Evolutionary conservation across 768 basidiomycete genomes (phyloP), one percentile per base, ranked within the genome.

Genomic region (Boletellus ananas): DNA sequence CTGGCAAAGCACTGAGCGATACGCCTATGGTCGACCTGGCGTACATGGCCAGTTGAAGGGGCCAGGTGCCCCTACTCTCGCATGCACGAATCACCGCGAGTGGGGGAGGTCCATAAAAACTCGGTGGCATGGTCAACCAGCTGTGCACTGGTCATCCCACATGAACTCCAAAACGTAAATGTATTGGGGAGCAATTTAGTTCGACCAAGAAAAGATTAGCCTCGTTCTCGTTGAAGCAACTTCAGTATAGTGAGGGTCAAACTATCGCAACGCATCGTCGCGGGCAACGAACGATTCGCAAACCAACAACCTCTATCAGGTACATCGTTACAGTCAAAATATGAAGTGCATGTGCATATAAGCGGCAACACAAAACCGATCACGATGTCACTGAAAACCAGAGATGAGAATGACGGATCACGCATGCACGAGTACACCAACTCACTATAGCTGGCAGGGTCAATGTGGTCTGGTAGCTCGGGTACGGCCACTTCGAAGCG

Each of bases 401-500:
- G 11, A 17, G 11, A 17, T 51, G 5, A 56, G 41, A 0, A 55
- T 45, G 16, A 31, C 18, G 0, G 18, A 7, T n/a, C 45, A 29
- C 54, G 21, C 29, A 29, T 20, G 3, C 38, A 16, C 45, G 49
- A 6, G 23, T 5, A 36, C 9, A 31, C 13, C 23, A 16, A 84
- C 90, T 68, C 61, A 94, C 92, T 98, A 78, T 98, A 98, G 58
- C 85, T 94, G 34, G 93, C 87, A 37, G 93, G 87, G 63, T 96
- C 93, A 58, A 97, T 91, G 61, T 87, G 86, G 44, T 93, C 91
- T 17, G 95, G 95, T 47, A 99, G 74, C 64, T 95, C 93, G 4
- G 94, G 86, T 36, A 99, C 93, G 29, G 92, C 94, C 27, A 99
- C 95, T 67, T 97, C 95, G 75, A 99, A 99, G 58, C 96, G 75